phyloP scores from a whole-genome alignment of 768 basidiomycete species.

The Udeniomyces megalosporus region DNA sequence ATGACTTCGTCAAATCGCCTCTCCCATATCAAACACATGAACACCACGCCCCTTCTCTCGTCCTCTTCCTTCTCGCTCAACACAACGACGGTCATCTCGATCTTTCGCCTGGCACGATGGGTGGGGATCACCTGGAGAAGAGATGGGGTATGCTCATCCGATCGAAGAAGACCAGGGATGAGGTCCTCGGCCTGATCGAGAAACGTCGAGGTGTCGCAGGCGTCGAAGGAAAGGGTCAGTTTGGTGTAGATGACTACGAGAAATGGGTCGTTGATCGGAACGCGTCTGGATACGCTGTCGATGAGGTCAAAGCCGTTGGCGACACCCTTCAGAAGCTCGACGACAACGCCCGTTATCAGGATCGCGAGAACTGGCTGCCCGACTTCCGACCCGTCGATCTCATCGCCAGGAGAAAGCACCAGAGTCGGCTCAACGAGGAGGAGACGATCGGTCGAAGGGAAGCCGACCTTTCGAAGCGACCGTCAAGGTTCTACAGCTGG shows the following conservation, averaged over 20 bases:
- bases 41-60: background rate
- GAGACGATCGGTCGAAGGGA: too few species aligned
- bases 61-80: constrained; percentile 7
- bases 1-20: background rate
- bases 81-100: background rate
- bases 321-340: too few species aligned
- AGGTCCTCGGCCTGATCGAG: background rate
- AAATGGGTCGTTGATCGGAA: background rate
- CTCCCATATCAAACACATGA: background rate
- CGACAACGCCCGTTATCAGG: too few species aligned
- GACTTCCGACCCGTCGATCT: too few species aligned
- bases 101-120: background rate
- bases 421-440: too few species aligned
- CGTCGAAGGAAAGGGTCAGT: background rate
- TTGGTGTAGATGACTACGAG: background rate
- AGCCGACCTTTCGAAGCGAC: too few species aligned
- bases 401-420: too few species aligned
- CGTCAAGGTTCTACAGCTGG: too few species aligned
- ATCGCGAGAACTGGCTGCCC: too few species aligned
- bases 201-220: background rate
- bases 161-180: background rate
- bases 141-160: constrained; percentile 1
- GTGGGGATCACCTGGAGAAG: background rate
- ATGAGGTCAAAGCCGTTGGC: too few species aligned
- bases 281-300: too few species aligned